Conservation (phyloP, 352 stramenopile species). For the Phytophthora quininea region DNA sequence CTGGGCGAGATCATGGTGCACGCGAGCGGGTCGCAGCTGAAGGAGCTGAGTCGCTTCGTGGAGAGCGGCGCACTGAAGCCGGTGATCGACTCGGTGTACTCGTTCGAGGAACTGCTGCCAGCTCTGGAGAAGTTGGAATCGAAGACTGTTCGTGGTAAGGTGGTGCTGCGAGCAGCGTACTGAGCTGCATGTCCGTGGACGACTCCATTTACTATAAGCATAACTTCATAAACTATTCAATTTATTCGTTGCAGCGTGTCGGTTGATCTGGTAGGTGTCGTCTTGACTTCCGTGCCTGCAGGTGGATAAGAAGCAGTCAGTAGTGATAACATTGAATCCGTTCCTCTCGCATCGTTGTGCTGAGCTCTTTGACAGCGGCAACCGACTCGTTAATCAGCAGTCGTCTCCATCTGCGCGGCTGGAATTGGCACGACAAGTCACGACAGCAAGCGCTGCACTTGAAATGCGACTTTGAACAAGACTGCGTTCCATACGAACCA, state of each 20-base stretch:
- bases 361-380: no score
- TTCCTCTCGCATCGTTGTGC: no score
- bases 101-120: conserved; percentile 46
- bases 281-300: no score
- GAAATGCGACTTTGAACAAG: neutral
- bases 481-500: neutral
- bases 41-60: conserved; percentile 41
- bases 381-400: no score
- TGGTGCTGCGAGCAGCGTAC: conserved; percentile 43
- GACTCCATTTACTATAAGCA: neutral
- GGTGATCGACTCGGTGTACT: conserved; percentile 39
- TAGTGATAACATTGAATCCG: no score
- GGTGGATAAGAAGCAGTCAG: no score
- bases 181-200: conserved; percentile 1
- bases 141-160: conserved; percentile 53
- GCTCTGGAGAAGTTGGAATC: conserved; percentile 47
- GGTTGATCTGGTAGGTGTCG: no score
- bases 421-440: no score
- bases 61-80: conserved; percentile 28
- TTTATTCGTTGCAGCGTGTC: no score
- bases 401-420: no score
- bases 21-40: conserved; percentile 39
- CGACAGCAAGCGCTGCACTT: no score
- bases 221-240: no score
- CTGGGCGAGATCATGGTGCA: conserved; percentile 34